Evolutionary conservation across 306 rosid genomes (phyloP).

Genomic region (Alnus glutinosa): DNA sequence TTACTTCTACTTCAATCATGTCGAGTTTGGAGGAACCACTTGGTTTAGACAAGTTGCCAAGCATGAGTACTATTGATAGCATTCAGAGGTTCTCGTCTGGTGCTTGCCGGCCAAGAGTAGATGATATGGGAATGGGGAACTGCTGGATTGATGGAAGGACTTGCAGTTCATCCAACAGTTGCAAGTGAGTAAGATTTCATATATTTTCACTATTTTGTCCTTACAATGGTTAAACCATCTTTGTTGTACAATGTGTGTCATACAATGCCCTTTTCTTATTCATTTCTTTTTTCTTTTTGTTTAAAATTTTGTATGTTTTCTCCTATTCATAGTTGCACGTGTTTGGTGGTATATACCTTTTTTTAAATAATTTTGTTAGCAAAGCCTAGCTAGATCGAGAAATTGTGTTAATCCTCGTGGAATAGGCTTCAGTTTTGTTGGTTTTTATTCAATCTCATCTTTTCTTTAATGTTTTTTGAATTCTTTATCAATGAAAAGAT

Average conservation of each 20-base stretch:
- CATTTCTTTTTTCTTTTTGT: background rate
- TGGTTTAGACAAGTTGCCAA: constrained; percentile 85
- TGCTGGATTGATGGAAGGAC: constrained; percentile 70
- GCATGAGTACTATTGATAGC: constrained; percentile 75
- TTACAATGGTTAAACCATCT: constrained; percentile 5
- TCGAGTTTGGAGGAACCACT: constrained; percentile 95
- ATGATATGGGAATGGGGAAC: constrained; percentile 69
- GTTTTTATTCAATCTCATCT: background rate
- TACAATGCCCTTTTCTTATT: background rate
- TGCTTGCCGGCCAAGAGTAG: constrained; percentile 72
- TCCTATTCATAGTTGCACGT: background rate
- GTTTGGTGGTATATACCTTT: background rate
- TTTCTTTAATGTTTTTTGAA: background rate
- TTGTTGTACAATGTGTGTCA: background rate
- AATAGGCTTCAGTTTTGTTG: background rate
- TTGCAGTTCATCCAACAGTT: constrained; percentile 80
- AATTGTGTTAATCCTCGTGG: background rate
- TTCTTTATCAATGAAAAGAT: background rate
- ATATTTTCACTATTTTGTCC: background rate
- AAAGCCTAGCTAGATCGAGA: background rate
- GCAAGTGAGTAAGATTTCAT: constrained; percentile 46
- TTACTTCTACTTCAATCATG: constrained; percentile 48
- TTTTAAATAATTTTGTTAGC: background rate
- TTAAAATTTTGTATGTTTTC: background rate
- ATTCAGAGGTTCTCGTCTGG: constrained; percentile 73